Evolutionary conservation across 2,329 filamentous ascomycete species (phyloP).

Genomic region (Alternaria sp.): DNA sequence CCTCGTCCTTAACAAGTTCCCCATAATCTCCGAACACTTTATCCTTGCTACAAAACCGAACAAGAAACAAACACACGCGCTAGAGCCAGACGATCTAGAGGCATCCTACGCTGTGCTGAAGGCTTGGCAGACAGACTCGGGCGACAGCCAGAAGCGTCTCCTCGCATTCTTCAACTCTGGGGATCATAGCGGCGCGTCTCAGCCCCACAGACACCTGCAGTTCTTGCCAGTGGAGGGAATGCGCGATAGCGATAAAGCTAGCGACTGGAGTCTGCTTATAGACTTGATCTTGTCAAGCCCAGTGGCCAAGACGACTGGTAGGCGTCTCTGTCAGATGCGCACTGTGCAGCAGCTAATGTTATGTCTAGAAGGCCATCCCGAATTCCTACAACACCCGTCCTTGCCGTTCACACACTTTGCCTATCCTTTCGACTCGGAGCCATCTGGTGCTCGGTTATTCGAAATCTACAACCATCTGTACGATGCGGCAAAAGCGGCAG

Average conservation of each 20-base stretch:
- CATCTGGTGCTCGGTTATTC: conserved; percentile 48
- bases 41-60: conserved; percentile 73
- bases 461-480: conserved; percentile 48
- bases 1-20: conserved; percentile 78
- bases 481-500: conserved; percentile 40
- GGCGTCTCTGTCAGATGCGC: neutral
- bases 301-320: conserved; percentile 12
- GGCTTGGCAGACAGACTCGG: conserved; percentile 57
- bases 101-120: conserved; percentile 69
- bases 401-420: conserved; percentile 63
- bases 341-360: conserved; percentile 13
- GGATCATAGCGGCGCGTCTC: conserved; percentile 72
- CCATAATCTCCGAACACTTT: conserved; percentile 74
- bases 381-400: conserved; percentile 26
- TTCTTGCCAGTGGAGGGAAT: conserved; percentile 72
- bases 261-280: conserved; percentile 60
- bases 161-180: conserved; percentile 78
- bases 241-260: conserved; percentile 54
- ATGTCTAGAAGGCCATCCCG: conserved; percentile 10
- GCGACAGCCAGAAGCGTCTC: conserved; percentile 51
- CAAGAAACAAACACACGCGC: conserved; percentile 69
- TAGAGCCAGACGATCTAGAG: conserved; percentile 68
- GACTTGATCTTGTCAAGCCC: conserved; percentile 48
- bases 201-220: conserved; percentile 76
- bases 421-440: conserved; percentile 50